Evolutionary conservation across 2,329 filamentous ascomycete species (phyloP), one percentile per base, ranked within the genome.

Genomic region (Microdochium trichocladiopsis): DNA sequence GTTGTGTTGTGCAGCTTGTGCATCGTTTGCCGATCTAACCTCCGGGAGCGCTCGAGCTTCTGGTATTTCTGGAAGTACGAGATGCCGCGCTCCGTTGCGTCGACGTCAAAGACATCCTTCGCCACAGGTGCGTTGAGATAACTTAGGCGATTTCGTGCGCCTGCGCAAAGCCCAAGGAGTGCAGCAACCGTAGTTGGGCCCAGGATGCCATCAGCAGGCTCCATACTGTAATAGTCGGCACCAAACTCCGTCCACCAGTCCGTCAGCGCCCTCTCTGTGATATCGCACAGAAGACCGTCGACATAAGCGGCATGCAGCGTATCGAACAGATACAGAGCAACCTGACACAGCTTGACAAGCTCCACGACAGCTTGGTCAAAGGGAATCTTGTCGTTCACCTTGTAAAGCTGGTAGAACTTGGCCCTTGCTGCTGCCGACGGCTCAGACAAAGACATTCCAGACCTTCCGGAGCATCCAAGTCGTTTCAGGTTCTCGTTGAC

Each of bases 181-280:
- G 89, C 93, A 22, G 92, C 84, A 8, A 97, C 91, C 0, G 92
- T 96, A 0, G 90, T 95, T 2, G 94, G 92, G 0, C 94, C 94
- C 2, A 99, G 73, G 22, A 95, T 91, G 12, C 93, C 93, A 69
- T 99, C 94, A 10, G 87, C 88, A 1, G 94, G 93, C 67, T 97
- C 94, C 31, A 91, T 82, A 52, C 93, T 95, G 73, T 93, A 96
- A 63, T 94, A 86, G 58, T 97, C 93, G 1, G 86, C 86, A 2
- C 94, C 94, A 54, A 96, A 87, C 62, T 96, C 90, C 1, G 88
- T 86, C 94, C 94, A 97, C 94, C 94, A 99, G 66, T 96, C 89
- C 56, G 86, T 87, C 60, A 97, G 84, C 2, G 92, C 90, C 56
- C 80, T 86, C 67, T 99, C 94, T 0, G 94, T 97, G 45, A 94